Percentiles rank a stretch among this genome's conserved stretches.
Evolutionary conservation across 768 basidiomycete genomes (phyloP).

Genomic region (Imleria badia): DNA sequence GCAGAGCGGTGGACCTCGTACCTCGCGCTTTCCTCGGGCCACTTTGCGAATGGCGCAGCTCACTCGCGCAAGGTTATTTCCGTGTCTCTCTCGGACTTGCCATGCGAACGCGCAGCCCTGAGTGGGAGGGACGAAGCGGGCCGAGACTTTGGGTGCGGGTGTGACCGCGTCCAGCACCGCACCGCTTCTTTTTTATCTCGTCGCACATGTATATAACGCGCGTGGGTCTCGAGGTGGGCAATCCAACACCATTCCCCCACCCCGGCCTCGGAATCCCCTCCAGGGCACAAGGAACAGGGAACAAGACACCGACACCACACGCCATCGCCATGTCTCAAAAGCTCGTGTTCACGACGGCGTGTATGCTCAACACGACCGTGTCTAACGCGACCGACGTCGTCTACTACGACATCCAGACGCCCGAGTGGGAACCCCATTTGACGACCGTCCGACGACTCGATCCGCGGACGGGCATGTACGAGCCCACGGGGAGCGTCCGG

Average conservation of each 20-base stretch:
- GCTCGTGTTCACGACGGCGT: constrained; percentile 40
- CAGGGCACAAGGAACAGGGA: too few relatives aligned
- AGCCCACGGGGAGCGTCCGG: constrained; percentile 32
- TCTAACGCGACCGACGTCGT: constrained; percentile 38
- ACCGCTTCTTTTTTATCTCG: background rate
- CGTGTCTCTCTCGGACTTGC: background rate
- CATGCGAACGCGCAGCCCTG: background rate
- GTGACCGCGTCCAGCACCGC: background rate
- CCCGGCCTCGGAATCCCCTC: too few relatives aligned
- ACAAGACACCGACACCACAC: too few relatives aligned
- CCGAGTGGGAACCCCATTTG: constrained; percentile 34
- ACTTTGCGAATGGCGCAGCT: too few relatives aligned
- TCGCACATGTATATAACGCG: background rate
- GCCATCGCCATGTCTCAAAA: constrained; percentile 28
- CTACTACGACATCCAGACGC: constrained; percentile 43
- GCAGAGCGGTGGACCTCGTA: too few relatives aligned
- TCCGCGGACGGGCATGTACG: constrained; percentile 28
- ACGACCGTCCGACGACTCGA: constrained; percentile 38
- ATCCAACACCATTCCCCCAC: too few relatives aligned
- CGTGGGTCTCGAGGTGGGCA: background rate
- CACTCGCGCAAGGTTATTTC: background rate
- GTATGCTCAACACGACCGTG: constrained; percentile 37
- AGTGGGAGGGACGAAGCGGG: background rate
- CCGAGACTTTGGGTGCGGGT: background rate
- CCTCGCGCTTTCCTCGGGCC: too few relatives aligned